Conservation (phyloP, 2,329 filamentous ascomycete species). For the Cryphonectria nitschkei region DNA sequence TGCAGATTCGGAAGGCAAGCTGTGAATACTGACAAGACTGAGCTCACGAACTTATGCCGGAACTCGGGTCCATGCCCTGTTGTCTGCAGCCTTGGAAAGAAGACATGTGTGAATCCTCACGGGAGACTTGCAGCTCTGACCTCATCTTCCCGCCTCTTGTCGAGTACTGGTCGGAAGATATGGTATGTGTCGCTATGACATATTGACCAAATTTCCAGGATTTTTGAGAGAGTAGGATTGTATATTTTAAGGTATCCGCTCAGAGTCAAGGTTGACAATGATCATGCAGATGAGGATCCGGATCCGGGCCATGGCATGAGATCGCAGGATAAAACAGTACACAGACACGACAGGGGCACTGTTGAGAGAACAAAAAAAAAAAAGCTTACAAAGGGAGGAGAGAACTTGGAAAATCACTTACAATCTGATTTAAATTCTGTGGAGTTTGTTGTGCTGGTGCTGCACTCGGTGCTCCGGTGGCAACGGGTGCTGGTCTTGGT, state of each 20-base stretch:
- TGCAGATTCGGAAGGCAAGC: neutral
- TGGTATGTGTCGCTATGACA: too few species aligned
- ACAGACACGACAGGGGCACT: neutral
- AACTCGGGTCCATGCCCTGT: neutral
- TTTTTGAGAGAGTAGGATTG: neutral
- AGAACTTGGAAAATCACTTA: conserved; percentile 55
- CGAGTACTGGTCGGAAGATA: neutral
- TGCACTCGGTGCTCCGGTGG: conserved; percentile 36
- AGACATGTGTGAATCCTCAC: neutral
- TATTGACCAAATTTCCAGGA: neutral
- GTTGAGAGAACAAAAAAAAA: neutral
- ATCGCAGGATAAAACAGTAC: neutral
- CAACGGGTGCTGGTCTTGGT: conserved; percentile 12
- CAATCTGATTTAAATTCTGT: conserved; percentile 94
- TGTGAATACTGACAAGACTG: neutral
- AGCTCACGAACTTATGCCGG: neutral
- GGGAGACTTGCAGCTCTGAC: neutral
- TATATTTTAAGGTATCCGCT: neutral
- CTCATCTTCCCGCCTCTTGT: neutral
- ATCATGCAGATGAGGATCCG: neutral
- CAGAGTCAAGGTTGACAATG: neutral
- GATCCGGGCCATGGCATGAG: neutral
- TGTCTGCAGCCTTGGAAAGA: neutral
- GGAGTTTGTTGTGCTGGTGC: conserved; percentile 81
- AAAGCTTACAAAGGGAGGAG: neutral